Evolutionary conservation across 805 yeast species (phyloP).

Genomic region (Kodamaea nitidulidarum): DNA sequence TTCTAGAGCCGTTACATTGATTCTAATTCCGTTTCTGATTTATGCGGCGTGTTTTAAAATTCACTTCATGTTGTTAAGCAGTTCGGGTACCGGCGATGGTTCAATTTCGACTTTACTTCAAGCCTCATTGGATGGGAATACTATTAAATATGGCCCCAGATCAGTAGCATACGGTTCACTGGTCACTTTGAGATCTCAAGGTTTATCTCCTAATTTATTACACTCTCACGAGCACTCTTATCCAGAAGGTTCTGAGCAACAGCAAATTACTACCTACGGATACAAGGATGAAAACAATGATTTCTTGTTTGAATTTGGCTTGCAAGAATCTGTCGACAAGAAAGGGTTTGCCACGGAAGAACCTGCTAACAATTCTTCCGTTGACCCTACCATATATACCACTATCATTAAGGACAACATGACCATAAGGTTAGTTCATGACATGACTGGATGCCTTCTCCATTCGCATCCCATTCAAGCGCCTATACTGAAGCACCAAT

Average conservation of each 20-base stretch:
- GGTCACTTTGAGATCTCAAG: conserved; percentile 66
- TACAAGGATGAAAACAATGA: conserved; percentile 96
- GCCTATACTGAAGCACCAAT: conserved; percentile 60
- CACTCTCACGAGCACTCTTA: conserved; percentile 85
- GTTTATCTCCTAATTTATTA: conserved; percentile 66
- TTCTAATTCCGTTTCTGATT: conserved; percentile 65
- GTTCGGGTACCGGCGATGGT: conserved; percentile 91
- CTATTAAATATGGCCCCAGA: conserved; percentile 63
- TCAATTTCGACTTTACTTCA: conserved; percentile 88
- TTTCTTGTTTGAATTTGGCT: conserved; percentile 76
- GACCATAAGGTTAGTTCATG: conserved; percentile 68
- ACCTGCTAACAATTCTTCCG: conserved; percentile 14
- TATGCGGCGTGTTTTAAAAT: conserved; percentile 72
- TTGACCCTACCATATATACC: conserved; percentile 20
- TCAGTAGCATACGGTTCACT: conserved; percentile 59
- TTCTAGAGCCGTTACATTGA: conserved; percentile 59
- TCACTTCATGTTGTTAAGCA: conserved; percentile 71
- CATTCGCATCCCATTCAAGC: conserved; percentile 82
- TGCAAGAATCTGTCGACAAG: conserved; percentile 33
- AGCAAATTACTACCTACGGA: conserved; percentile 90
- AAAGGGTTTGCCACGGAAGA: conserved; percentile 31
- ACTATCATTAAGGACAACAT: conserved; percentile 54
- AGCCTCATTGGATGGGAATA: conserved; percentile 70
- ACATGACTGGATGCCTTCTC: conserved; percentile 64
- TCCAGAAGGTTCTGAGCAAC: conserved; percentile 92